A percentile compares a stretch with the other conserved stretches of the same genome.
Evolutionary conservation across 148 eudicot genomes (phyloP).

Genomic region (Vaccinium vitisidaea): DNA sequence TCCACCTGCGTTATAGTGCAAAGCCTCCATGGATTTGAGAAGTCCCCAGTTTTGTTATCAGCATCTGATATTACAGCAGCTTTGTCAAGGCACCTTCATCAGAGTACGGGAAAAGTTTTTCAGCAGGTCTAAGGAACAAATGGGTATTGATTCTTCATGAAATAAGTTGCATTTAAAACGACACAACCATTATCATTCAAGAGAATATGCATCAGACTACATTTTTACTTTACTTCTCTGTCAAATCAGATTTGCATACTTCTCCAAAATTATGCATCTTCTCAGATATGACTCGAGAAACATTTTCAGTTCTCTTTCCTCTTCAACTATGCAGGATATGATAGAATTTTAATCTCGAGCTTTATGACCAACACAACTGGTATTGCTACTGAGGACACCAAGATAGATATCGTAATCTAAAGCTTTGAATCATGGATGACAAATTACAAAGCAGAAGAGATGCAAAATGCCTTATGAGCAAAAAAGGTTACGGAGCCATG

Average conservation of each 20-base stretch:
- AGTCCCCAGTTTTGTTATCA: constrained; percentile 30
- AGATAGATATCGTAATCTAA: not conserved
- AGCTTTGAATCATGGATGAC: not conserved
- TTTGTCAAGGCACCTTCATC: constrained; percentile 52
- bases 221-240: not conserved
- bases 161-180: not conserved
- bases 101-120: not conserved
- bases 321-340: not conserved
- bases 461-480: not conserved
- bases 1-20: constrained; percentile 55
- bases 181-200: not conserved
- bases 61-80: constrained; percentile 40
- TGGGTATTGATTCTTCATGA: not conserved
- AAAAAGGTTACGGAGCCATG: too few relatives aligned
- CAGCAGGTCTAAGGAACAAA: not conserved
- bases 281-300: not conserved
- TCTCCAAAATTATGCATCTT: not conserved
- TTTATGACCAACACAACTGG: not conserved
- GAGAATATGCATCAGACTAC: not conserved
- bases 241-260: not conserved
- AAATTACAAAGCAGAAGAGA: not conserved
- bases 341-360: not conserved
- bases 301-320: not conserved
- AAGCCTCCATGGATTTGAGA: constrained; percentile 42
- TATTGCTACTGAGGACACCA: not conserved